Evolutionary conservation across 805 yeast genomes (phyloP), one percentile per base, ranked within the genome.

Genomic region (Kodamaea kakaduensis): DNA sequence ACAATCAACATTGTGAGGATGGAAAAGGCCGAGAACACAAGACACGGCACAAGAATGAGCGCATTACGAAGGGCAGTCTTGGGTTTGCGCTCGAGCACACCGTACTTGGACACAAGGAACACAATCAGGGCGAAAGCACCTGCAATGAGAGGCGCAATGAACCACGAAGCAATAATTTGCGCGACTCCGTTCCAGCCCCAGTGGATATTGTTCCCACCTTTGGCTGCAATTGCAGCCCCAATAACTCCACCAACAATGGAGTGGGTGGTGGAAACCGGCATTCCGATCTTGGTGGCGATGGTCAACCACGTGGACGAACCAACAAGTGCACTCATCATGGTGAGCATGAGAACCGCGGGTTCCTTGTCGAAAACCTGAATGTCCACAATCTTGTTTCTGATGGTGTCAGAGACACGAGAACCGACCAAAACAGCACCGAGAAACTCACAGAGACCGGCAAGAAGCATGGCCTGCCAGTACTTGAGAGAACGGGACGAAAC

Each of bases 251-350:
- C 89, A 33, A 82, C 81, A 44, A 83, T 80, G 7, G 87, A 78
- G 51, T 83, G 89, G 8, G 90, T 82, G 12, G 89, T 81, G 13
- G 89, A 82, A 27, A 81, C 88, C n/a, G 89, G 89, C 73, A 78
- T 71, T 43, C 85, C 84, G 20, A 81, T 58, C 2, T 54, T 42
- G 10, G 89, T 83, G 25, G 89, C 89, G 40, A 78, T 36, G 4
- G 81, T 61, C 36, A 82, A 67, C 89, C 89, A 82, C 18, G 67
- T 28, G 1, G 89, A 78, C 4, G 87, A 78, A 28, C 89, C 90
- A 37, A 81, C 75, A 36, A 80, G 61, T 19, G 90, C 89, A 63
- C 83, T 76, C 13, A 81, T 69, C 89, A 82, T 82, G 18, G 82
- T 72, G 33, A 82, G 63, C 85, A 82, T 77, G 25, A 83, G 64